phyloP scores from a whole-genome alignment of 495 filamentous ascomycete genomes.

The Schizothecium vesticola region DNA sequence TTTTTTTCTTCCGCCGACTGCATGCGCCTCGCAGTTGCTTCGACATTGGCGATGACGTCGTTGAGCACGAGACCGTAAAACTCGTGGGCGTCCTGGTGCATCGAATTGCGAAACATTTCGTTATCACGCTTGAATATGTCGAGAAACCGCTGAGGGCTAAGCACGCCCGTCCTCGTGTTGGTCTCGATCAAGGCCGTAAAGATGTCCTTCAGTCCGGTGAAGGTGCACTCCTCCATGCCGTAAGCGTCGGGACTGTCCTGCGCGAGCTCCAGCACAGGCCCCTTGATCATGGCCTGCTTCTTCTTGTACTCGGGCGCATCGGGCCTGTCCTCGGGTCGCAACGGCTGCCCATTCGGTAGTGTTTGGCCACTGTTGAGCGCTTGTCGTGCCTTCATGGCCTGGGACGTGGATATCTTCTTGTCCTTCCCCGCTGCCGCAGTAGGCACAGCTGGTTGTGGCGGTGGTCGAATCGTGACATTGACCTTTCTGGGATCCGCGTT shows the following conservation, averaged over 20 bases:
- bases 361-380: slow-evolving; percentile 39
- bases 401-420: slow-evolving; percentile 29
- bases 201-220: slow-evolving; percentile 91
- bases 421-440: slow-evolving; percentile 47
- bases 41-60: slow-evolving; percentile 89
- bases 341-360: slow-evolving; percentile 28
- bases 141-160: slow-evolving; percentile 89
- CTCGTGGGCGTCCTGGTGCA: slow-evolving; percentile 98
- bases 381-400: slow-evolving; percentile 42
- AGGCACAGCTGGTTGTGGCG: slow-evolving; percentile 35
- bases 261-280: slow-evolving; percentile 76
- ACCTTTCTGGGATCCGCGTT: slow-evolving; percentile 42
- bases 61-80: slow-evolving; percentile 95
- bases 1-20: slow-evolving; percentile 43
- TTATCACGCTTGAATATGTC: slow-evolving; percentile 91
- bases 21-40: slow-evolving; percentile 63
- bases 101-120: slow-evolving; percentile 93
- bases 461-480: slow-evolving; percentile 45
- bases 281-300: slow-evolving; percentile 81
- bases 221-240: slow-evolving; percentile 91
- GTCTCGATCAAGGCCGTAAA: slow-evolving; percentile 88
- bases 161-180: slow-evolving; percentile 74
- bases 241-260: slow-evolving; percentile 72
- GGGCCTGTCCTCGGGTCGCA: slow-evolving; percentile 60
- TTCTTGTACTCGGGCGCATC: slow-evolving; percentile 96